A percentile compares a stretch with the other conserved stretches of the same genome.
These are phyloP conservation scores for Carpinus viminea DNA, from an alignment of 306 rosid species.

Conservation along the genomic window DNA sequence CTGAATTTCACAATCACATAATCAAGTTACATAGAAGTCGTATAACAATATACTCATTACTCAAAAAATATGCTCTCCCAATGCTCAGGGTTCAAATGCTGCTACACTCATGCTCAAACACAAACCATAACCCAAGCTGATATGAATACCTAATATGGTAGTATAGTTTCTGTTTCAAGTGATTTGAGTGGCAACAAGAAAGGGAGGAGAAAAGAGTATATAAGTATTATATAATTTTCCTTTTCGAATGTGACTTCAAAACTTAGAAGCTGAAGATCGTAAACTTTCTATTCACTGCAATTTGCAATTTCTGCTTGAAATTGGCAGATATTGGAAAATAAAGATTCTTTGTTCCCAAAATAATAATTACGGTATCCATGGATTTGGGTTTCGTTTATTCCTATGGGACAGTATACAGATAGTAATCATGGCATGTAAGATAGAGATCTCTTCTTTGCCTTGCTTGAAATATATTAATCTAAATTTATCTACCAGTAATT, in stretches of 20 bases:
- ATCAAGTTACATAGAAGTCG: no score
- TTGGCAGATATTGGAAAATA: neutral
- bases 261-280: no score
- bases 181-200: neutral
- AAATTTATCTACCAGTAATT: constrained; percentile 10
- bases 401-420: constrained; percentile 10
- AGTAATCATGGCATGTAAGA: neutral
- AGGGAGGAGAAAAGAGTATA: neutral
- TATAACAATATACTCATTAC: no score
- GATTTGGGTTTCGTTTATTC: constrained; percentile 15
- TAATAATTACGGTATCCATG: constrained; percentile 8
- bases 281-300: neutral
- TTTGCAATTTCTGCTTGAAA: neutral
- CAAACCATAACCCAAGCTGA: neutral
- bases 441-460: neutral
- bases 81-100: neutral
- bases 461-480: constrained; percentile 18
- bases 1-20: no score
- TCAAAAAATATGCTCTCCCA: neutral
- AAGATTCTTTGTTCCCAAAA: neutral
- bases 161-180: neutral
- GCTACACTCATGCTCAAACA: neutral
- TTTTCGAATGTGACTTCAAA: no score
- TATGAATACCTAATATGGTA: neutral
- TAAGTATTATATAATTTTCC: no score